These are phyloP conservation scores for Termitomyces sp. DNA, from an alignment of 768 basidiomycete genomes.

Conservation along the genomic window DNA sequence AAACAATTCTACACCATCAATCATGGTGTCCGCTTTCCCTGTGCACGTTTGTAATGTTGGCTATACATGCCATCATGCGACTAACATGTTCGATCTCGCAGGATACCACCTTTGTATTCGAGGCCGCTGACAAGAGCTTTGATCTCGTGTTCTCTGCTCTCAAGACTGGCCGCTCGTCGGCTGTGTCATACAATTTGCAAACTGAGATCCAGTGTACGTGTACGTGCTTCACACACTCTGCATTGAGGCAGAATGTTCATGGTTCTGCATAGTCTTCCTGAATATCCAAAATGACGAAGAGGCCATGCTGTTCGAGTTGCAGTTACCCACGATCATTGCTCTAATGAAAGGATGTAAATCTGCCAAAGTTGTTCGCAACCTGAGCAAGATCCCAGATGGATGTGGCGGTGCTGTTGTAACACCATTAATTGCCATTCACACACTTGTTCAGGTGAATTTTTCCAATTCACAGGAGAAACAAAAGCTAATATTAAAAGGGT, in stretches of 20 bases:
- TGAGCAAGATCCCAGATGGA: constrained; percentile 74
- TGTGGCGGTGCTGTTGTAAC: constrained; percentile 83
- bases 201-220: constrained; percentile 80
- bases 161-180: constrained; percentile 76
- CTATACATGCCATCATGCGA: not conserved
- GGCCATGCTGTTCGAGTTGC: constrained; percentile 62
- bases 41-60: constrained; percentile 50
- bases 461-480: not conserved
- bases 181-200: constrained; percentile 86
- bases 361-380: constrained; percentile 58
- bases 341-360: constrained; percentile 88
- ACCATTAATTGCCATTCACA: constrained; percentile 67
- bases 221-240: constrained; percentile 16
- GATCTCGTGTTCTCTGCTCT: constrained; percentile 79
- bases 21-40: constrained; percentile 89
- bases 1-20: constrained; percentile 76
- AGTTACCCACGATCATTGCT: constrained; percentile 68
- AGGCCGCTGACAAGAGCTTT: constrained; percentile 78
- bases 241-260: constrained; percentile 1
- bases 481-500: not conserved
- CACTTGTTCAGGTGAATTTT: constrained; percentile 73
- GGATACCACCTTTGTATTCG: constrained; percentile 58
- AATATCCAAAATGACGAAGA: constrained; percentile 62
- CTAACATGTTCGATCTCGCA: constrained; percentile 19
- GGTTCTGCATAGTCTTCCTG: constrained; percentile 58